A percentile compares a stretch with the other conserved stretches of the same genome.
Evolutionary conservation across 108 stramenopile genomes (phyloP).

Genomic region (Pseudonitzschia delicatissima): DNA sequence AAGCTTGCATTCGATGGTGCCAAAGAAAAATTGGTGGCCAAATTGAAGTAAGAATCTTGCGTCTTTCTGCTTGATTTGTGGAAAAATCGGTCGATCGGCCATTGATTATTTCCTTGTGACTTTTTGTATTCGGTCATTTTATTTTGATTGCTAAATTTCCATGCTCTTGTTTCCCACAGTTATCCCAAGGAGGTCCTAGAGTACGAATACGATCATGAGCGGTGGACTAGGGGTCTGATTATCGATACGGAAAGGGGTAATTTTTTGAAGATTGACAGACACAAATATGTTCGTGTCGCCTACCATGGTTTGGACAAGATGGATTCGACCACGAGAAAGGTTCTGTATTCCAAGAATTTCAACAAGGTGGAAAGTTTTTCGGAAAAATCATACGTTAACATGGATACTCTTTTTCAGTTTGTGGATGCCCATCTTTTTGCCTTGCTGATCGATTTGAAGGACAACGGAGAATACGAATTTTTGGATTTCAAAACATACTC

Average conservation of each 20-base stretch:
- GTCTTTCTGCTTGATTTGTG: no score
- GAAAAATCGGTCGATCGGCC: no score
- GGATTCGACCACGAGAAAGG: slow-evolving; percentile 65
- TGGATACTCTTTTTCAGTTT: slow-evolving; percentile 93
- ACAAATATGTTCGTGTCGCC: slow-evolving; percentile 93
- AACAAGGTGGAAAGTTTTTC: slow-evolving; percentile 86
- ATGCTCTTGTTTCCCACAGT: not conserved
- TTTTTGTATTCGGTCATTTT: no score
- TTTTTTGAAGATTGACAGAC: slow-evolving; percentile 93
- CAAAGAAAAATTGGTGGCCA: slow-evolving; percentile 86
- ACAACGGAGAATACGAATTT: slow-evolving; percentile 70
- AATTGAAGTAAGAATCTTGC: slow-evolving; percentile 63
- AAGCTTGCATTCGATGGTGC: slow-evolving; percentile 93
- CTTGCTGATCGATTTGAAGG: slow-evolving; percentile 83
- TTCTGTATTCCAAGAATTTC: slow-evolving; percentile 70
- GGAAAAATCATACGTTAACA: slow-evolving; percentile 86
- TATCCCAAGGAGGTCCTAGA: slow-evolving; percentile 75
- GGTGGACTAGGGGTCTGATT: slow-evolving; percentile 86
- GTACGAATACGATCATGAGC: slow-evolving; percentile 83
- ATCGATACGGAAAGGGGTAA: slow-evolving; percentile 95
- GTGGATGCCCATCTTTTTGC: slow-evolving; percentile 86
- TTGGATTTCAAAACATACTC: slow-evolving; percentile 88
- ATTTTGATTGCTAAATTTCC: not conserved
- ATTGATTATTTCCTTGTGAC: no score
- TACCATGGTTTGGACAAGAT: slow-evolving; percentile 86